Conservation (phyloP, 2,329 filamentous ascomycete genomes). For the Colletotrichum tabaci region DNA sequence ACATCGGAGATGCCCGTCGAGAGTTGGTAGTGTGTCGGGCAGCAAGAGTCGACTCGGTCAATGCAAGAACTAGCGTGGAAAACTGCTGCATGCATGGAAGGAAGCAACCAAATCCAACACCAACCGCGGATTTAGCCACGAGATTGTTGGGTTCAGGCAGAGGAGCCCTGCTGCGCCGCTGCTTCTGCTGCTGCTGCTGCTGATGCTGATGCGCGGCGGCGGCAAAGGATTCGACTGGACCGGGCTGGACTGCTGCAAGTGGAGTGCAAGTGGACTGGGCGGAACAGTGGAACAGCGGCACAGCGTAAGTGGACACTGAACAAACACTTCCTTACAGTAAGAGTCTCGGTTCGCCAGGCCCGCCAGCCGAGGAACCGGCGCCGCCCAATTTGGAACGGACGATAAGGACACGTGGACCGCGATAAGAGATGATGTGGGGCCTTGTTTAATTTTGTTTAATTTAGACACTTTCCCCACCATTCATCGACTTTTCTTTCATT, state of each 20-base stretch:
- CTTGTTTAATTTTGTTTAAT: slow-evolving; percentile 18
- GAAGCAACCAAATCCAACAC: too few species aligned
- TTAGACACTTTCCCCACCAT: slow-evolving; percentile 2
- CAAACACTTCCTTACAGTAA: background rate
- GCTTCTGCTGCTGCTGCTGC: too few species aligned
- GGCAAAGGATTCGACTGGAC: background rate
- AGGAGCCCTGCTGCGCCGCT: background rate
- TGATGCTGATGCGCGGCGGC: background rate
- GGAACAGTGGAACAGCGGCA: slow-evolving; percentile 20
- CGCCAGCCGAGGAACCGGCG: slow-evolving; percentile 26
- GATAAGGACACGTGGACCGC: slow-evolving; percentile 42
- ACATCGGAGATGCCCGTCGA: background rate
- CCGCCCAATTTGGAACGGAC: slow-evolving; percentile 18
- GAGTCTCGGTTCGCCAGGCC: slow-evolving; percentile 29
- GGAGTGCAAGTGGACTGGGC: background rate
- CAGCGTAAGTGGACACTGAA: background rate
- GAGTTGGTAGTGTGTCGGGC: too few species aligned
- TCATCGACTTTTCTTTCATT: background rate
- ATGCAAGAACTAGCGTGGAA: too few species aligned
- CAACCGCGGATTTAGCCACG: background rate
- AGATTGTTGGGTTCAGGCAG: background rate
- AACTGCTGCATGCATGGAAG: background rate
- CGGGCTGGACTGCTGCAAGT: background rate
- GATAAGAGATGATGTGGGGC: slow-evolving; percentile 27
- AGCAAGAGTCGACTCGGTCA: too few species aligned